phyloP scores from a whole-genome alignment of 2,329 filamentous ascomycete species.

The Cladosporium halotolerans region DNA sequence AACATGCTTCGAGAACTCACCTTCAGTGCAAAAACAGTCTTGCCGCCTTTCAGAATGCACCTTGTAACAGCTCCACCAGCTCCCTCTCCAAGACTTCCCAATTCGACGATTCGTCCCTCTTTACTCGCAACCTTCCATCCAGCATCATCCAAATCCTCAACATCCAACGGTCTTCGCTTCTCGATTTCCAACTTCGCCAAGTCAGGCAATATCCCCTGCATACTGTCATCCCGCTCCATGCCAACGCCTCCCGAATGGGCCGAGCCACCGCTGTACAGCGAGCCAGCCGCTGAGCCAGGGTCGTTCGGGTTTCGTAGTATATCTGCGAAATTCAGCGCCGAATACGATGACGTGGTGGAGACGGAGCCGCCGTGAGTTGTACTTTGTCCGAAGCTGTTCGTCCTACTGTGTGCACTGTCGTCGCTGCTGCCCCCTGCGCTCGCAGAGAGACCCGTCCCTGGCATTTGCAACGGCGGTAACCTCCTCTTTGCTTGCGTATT shows the following conservation, averaged over 20 bases:
- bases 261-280: slow-evolving; percentile 51
- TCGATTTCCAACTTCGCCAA: slow-evolving; percentile 78
- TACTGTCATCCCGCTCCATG: slow-evolving; percentile 79
- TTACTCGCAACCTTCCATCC: slow-evolving; percentile 90
- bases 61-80: slow-evolving; percentile 92
- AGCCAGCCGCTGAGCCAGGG: slow-evolving; percentile 81
- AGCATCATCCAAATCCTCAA: slow-evolving; percentile 90
- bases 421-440: slow-evolving; percentile 64
- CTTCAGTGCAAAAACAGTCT: slow-evolving; percentile 94
- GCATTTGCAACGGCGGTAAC: slow-evolving; percentile 49
- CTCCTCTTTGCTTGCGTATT: slow-evolving; percentile 41
- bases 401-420: slow-evolving; percentile 75
- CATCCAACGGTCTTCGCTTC: slow-evolving; percentile 76
- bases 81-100: slow-evolving; percentile 87
- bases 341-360: slow-evolving; percentile 82
- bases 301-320: slow-evolving; percentile 59
- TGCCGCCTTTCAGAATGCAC: slow-evolving; percentile 81
- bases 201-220: slow-evolving; percentile 67
- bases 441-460: slow-evolving; percentile 51
- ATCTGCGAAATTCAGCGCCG: slow-evolving; percentile 74
- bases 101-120: slow-evolving; percentile 78
- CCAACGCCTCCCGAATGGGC: slow-evolving; percentile 47
- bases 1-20: slow-evolving; percentile 42
- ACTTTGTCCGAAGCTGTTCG: slow-evolving; percentile 78
- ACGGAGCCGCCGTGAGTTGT: slow-evolving; percentile 68